phyloP scores from a whole-genome alignment of 768 basidiomycete genomes.

The Rhizopogon vulgaris region DNA sequence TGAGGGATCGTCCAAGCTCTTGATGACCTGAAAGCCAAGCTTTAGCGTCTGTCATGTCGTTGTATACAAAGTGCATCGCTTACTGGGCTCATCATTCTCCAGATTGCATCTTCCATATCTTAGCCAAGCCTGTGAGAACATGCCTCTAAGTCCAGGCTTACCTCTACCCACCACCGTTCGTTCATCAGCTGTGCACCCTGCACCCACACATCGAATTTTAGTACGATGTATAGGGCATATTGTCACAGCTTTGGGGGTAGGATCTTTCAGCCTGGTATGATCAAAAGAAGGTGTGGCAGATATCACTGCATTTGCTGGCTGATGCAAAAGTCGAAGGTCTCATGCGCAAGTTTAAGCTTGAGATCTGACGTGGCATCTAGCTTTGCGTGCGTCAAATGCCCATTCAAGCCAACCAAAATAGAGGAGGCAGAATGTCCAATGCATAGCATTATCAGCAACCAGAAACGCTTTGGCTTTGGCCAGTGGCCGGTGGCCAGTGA shows the following conservation, averaged over 20 bases:
- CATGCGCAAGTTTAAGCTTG: constrained; percentile 64
- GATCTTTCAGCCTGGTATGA: constrained; percentile 87
- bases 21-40: constrained; percentile 14
- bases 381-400: constrained; percentile 83
- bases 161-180: constrained; percentile 70
- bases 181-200: constrained; percentile 61
- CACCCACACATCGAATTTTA: constrained; percentile 62
- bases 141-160: constrained; percentile 57
- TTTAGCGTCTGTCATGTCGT: not conserved
- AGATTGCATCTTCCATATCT: constrained; percentile 54
- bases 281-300: constrained; percentile 75
- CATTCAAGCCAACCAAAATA: constrained; percentile 77
- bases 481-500: too few relatives aligned
- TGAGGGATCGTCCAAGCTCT: constrained; percentile 22
- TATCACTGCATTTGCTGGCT: constrained; percentile 28
- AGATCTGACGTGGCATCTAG: constrained; percentile 76
- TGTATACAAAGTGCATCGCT: constrained; percentile 7
- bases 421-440: constrained; percentile 25
- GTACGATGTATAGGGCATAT: constrained; percentile 67
- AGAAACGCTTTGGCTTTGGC: constrained; percentile 44
- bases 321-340: constrained; percentile 79
- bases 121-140: constrained; percentile 70
- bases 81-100: constrained; percentile 81
- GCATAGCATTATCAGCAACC: constrained; percentile 4
- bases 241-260: constrained; percentile 49